Conservation (phyloP, 2,329 filamentous ascomycete genomes). For the Stachybotrys echinatus region DNA sequence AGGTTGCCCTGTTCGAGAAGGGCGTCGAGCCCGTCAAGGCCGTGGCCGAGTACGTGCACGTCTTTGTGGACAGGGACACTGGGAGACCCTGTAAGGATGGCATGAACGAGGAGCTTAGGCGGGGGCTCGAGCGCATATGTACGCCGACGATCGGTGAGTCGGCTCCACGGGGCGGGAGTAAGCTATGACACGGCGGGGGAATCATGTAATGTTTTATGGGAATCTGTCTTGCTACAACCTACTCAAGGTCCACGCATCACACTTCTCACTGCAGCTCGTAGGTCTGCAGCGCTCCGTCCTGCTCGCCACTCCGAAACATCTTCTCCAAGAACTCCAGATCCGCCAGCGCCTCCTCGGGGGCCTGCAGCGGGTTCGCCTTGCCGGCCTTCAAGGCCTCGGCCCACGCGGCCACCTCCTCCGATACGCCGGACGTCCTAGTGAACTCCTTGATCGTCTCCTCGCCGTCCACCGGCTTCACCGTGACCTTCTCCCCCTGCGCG, state of each 20-base stretch:
- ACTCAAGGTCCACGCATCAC: neutral
- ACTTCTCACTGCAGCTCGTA: constrained; percentile 29
- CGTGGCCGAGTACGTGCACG: constrained; percentile 81
- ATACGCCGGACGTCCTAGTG: constrained; percentile 47
- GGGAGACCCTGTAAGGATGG: constrained; percentile 61
- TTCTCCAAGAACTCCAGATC: constrained; percentile 56
- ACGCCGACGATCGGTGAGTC: constrained; percentile 3
- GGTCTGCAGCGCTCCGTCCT: constrained; percentile 31
- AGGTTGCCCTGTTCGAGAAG: constrained; percentile 78
- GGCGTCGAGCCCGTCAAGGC: constrained; percentile 68
- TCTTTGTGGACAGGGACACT: constrained; percentile 74
- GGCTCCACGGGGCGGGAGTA: neutral
- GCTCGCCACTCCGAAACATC: constrained; percentile 42
- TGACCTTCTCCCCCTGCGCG: constrained; percentile 39
- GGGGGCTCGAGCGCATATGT: constrained; percentile 45
- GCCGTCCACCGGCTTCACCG: constrained; percentile 27
- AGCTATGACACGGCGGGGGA: neutral
- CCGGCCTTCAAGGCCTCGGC: constrained; percentile 45
- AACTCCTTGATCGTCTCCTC: constrained; percentile 34
- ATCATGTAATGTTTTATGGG: neutral
- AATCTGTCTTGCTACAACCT: neutral
- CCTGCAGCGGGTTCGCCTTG: constrained; percentile 43
- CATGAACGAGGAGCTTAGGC: constrained; percentile 55
- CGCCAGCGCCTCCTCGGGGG: constrained; percentile 51
- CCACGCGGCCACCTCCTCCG: constrained; percentile 57